Evolutionary conservation across 148 eudicot genomes (phyloP).

Genomic region (Camellia japonica): DNA sequence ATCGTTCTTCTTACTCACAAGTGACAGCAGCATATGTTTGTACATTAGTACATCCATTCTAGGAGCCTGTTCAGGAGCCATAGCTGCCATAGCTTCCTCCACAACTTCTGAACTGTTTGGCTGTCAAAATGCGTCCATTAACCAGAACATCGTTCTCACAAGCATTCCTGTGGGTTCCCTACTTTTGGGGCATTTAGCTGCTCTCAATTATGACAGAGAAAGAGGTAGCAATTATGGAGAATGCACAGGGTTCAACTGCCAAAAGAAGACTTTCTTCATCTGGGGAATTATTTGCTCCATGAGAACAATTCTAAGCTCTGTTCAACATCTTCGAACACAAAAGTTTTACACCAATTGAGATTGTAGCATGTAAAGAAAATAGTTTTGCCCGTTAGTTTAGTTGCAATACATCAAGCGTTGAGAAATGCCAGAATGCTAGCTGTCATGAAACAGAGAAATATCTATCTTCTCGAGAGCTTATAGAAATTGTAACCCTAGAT

Average conservation of each 20-base stretch:
- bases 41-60: neutral
- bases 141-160: neutral
- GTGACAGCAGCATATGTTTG: conserved; percentile 1
- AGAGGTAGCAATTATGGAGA: neutral
- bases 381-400: neutral
- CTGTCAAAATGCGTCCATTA: neutral
- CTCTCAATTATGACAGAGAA: neutral
- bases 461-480: neutral
- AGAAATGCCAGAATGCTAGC: neutral
- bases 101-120: neutral
- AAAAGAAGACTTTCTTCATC: neutral
- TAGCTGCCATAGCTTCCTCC: neutral
- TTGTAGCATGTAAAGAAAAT: neutral
- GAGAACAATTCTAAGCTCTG: neutral
- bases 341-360: neutral
- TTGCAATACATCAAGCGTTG: neutral
- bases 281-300: conserved; percentile 1
- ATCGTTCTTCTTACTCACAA: conserved; percentile 7
- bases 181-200: neutral
- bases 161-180: neutral
- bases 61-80: neutral
- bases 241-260: neutral
- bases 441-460: neutral
- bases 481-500: neutral
- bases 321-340: neutral